Base-by-base conservation (phyloP, 163 green algal species). In the Scenedesmus sp. region DNA sequence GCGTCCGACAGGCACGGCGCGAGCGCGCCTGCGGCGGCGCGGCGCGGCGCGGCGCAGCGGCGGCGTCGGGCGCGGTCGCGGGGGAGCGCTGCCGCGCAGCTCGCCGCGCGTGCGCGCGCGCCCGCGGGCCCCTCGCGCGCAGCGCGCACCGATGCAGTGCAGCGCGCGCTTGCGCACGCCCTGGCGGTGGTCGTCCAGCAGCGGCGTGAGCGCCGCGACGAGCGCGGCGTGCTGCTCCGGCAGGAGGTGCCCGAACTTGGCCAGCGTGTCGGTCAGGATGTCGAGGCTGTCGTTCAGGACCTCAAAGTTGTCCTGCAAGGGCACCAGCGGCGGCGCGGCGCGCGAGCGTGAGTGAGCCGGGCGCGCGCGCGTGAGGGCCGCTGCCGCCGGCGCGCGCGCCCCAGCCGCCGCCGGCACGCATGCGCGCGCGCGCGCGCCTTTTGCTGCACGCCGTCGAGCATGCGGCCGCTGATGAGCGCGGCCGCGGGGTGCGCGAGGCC, bases 81-180 rank as follows among this genome's bases (percentile, higher is more conserved):
- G n/a, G n/a, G n/a, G n/a, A n/a, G n/a, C n/a, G n/a, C n/a, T n/a
- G n/a, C n/a, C n/a, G n/a, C n/a, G n/a, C n/a, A n/a, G n/a, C n/a
- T n/a, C n/a, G n/a, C n/a, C n/a, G n/a, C n/a, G n/a, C n/a, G n/a
- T n/a, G n/a, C n/a, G n/a, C n/a, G n/a, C n/a, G n/a, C n/a, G n/a
- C n/a, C n/a, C n/a, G n/a, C n/a, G n/a, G n/a, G n/a, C n/a, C n/a
- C n/a, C n/a, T n/a, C n/a, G n/a, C n/a, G n/a, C n/a, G n/a, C n/a
- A n/a, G n/a, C n/a, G n/a, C 87, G 36, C 72, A 93, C 89, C 91
- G 22, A 98, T 85, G 75, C 92, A 95, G 60, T 94, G 87, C 62
- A 95, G 89, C 45, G 92, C 81, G 15, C 70, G 26, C 75, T 85
- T 85, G 14, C 78, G n/a, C 7, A 85, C 70, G 58, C 47, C 71